Base-by-base conservation (phyloP, 1,139 yeast species). In the Pichia sp. region DNA sequence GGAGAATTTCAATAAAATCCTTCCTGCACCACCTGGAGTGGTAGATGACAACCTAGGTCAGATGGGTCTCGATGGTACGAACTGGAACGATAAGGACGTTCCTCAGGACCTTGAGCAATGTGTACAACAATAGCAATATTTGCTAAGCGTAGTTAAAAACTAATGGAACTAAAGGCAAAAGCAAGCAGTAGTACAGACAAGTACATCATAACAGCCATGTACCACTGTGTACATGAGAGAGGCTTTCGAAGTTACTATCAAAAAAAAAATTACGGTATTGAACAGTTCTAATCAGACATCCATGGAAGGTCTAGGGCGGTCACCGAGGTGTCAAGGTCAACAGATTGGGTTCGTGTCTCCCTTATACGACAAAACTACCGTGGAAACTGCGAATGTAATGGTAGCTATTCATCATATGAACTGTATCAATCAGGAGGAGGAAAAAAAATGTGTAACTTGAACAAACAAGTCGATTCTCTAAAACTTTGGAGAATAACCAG, bases 301-400 rank as follows among this genome's bases (percentile, higher is more conserved):
- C 76, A 66, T 66, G 75, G 75, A 70, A 69, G 75, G 72, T 66
- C 70, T 48, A 39, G 64, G 66, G 73, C 88, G 87, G 88, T 79
- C 87, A 80, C 86, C 66, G 85, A 64, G 77, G 74, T 72, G 77
- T 84, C 60, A 69, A 73, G 75, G 69, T 27, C 34, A 35, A 38
- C 46, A 41, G 42, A 43, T 49, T 77, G 82, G 87, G 86, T 78
- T 79, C 85, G 63, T 34, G 58, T 64, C 49, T 33, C 22, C 46
- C 51, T 49, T 48, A 48, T 39, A 45, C 62, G 67, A 86, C 74
- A 72, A 67, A 77, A 84, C 50, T 80, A 79, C 87, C 87, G 87
- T 73, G 87, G 87, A 79, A 79, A 79, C 87, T 79, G 87, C 87
- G 87, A 79, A 79, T 79, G 88, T 79, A 26, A 49, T 69, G 68